Conservation (phyloP, 129 eudicot species). For the Tagetes erecta region DNA sequence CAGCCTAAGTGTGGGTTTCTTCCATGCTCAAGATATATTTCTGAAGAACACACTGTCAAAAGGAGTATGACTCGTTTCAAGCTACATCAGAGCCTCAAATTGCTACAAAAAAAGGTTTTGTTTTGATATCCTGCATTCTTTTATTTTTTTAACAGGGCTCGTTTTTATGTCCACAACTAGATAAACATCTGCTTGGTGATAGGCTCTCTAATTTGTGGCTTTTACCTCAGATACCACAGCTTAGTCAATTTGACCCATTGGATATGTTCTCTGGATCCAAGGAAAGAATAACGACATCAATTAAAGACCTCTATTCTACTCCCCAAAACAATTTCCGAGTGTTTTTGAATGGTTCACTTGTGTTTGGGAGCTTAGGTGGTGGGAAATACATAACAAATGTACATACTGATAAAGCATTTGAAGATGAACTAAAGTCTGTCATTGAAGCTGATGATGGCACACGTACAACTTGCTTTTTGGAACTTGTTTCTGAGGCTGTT, state of each 20-base stretch:
- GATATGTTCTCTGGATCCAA: constrained; percentile 83
- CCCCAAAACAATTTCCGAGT: constrained; percentile 97
- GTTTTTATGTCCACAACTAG: constrained; percentile 6
- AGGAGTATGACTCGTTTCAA: constrained; percentile 69
- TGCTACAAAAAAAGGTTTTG: constrained; percentile 66
- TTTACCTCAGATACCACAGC: constrained; percentile 62
- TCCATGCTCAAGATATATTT: constrained; percentile 69
- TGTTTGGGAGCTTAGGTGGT: constrained; percentile 81
- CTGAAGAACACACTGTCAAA: constrained; percentile 58
- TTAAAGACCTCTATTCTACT: constrained; percentile 60
- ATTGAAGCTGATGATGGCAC: constrained; percentile 64
- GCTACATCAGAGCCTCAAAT: constrained; percentile 80
- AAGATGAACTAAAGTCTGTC: constrained; percentile 56
- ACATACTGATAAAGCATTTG: constrained; percentile 49
- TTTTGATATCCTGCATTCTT: constrained; percentile 5
- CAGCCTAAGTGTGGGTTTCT: constrained; percentile 98
- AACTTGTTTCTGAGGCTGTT: constrained; percentile 70
- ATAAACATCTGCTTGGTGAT: constrained; percentile 13
- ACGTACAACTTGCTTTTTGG: constrained; percentile 54
- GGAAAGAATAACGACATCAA: constrained; percentile 62
- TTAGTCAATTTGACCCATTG: constrained; percentile 82
- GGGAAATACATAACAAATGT: constrained; percentile 47
- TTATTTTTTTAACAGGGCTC: neutral
- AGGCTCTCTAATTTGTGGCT: constrained; percentile 18
- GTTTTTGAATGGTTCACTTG: constrained; percentile 76